Percentiles rank a stretch among this genome's conserved stretches.
phyloP scores from a whole-genome alignment of 2,329 filamentous ascomycete species.

The Cladosporium sp. region DNA sequence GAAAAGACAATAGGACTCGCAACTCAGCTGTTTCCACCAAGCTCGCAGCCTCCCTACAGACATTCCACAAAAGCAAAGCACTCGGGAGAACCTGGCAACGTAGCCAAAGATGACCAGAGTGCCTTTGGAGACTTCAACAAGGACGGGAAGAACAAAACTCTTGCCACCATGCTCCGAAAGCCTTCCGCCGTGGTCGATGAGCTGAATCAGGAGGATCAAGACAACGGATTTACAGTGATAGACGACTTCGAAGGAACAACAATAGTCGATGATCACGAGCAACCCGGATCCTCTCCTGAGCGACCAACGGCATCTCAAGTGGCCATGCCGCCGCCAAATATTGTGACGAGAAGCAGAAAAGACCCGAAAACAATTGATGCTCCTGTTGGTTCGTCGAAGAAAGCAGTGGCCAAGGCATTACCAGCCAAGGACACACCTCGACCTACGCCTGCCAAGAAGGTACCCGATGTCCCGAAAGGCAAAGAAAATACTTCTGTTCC shows the following conservation, averaged over 20 bases:
- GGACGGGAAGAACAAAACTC: slow-evolving; percentile 1
- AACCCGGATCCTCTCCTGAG: background rate
- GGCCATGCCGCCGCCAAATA: slow-evolving; percentile 30
- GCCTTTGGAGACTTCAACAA: slow-evolving; percentile 25
- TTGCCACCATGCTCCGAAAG: background rate
- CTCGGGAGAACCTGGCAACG: background rate
- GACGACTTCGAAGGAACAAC: slow-evolving; percentile 25
- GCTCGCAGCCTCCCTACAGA: background rate
- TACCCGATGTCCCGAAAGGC: too few relatives aligned
- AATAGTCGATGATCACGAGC: slow-evolving; percentile 9
- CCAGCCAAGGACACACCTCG: background rate
- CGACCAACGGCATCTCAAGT: slow-evolving; percentile 29
- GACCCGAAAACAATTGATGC: background rate
- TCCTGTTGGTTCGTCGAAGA: background rate
- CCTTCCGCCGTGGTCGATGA: background rate
- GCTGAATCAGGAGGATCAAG: background rate
- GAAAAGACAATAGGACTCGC: background rate
- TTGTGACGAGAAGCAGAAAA: background rate
- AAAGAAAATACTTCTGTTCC: background rate
- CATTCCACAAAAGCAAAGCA: too few relatives aligned
- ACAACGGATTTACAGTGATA: slow-evolving; percentile 18
- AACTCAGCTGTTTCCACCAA: background rate
- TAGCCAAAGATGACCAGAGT: slow-evolving; percentile 24
- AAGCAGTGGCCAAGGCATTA: background rate
- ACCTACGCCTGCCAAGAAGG: background rate